A percentile compares a stretch with the other conserved stretches of the same genome.
These are phyloP conservation scores for Heterobasidion parviporum DNA, from an alignment of 1,284 basidiomycete species.

Conservation along the genomic window DNA sequence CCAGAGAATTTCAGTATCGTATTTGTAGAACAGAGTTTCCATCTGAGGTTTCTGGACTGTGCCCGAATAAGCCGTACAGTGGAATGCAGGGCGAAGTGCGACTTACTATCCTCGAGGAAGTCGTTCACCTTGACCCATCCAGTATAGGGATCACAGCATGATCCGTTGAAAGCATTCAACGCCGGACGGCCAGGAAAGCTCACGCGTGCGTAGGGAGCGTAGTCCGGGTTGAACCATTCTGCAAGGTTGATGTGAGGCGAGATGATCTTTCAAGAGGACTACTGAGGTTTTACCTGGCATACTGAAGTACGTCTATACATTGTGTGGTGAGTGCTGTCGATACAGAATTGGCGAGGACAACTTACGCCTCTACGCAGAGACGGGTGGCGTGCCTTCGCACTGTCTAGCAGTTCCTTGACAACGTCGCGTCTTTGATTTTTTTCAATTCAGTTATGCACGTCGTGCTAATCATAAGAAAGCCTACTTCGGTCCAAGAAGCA, in stretches of 20 bases:
- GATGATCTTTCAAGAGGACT: not conserved
- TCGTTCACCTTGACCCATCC: slow-evolving; percentile 41
- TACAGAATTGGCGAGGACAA: not conserved
- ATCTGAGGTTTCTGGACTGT: slow-evolving; percentile 46
- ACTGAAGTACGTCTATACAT: slow-evolving; percentile 13
- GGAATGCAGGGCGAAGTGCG: not conserved
- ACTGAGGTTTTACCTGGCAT: slow-evolving; percentile 2
- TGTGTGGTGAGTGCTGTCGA: not conserved
- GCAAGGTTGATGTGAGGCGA: not conserved
- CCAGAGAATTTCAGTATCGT: slow-evolving; percentile 49
- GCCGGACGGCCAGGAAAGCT: slow-evolving; percentile 47
- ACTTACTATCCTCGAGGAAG: slow-evolving; percentile 34
- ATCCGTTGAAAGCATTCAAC: slow-evolving; percentile 39
- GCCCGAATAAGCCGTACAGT: not conserved
- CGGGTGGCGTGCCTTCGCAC: slow-evolving; percentile 41
- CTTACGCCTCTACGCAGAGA: slow-evolving; percentile 38
- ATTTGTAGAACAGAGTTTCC: slow-evolving; percentile 40
- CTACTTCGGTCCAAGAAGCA: slow-evolving; percentile 35
- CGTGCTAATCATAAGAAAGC: not conserved
- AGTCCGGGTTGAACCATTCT: slow-evolving; percentile 46
- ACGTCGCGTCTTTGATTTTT: slow-evolving; percentile 34
- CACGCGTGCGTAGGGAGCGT: slow-evolving; percentile 39
- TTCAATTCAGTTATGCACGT: not conserved
- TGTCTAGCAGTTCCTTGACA: slow-evolving; percentile 41
- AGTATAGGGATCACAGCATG: slow-evolving; percentile 45